A percentile compares a stretch with the other conserved stretches of the same genome.
Conservation (phyloP, 768 basidiomycete species). For the Boletus vinaceobasis region DNA sequence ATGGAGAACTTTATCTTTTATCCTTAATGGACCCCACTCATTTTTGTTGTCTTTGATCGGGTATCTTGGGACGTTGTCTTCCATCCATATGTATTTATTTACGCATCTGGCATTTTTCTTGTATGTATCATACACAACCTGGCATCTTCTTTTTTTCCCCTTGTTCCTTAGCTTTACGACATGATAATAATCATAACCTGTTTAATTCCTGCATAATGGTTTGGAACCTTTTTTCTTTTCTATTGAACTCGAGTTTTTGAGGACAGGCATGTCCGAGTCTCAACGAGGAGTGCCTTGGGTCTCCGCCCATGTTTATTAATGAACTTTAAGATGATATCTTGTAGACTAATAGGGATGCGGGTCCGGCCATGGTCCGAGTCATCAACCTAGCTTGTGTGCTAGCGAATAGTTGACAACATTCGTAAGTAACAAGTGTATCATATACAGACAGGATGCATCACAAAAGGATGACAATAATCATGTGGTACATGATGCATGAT, state of each 20-base stretch:
- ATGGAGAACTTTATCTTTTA: constrained; percentile 7
- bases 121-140: constrained; percentile 14
- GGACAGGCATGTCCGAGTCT: no score
- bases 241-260: neutral
- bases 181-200: neutral
- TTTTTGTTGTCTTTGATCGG: neutral
- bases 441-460: neutral
- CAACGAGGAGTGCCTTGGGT: neutral
- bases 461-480: neutral
- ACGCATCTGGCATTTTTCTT: constrained; percentile 12
- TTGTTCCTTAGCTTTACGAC: neutral
- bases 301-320: constrained; percentile 6
- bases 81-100: constrained; percentile 21
- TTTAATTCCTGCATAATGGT: neutral
- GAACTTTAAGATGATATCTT: neutral
- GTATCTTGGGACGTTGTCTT: constrained; percentile 6
- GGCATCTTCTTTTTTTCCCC: constrained; percentile 1
- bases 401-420: neutral
- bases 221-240: no score
- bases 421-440: neutral
- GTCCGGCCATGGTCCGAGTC: neutral
- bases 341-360: no score
- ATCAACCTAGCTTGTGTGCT: no score
- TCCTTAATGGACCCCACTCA: constrained; percentile 1
- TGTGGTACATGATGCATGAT: neutral